These are phyloP conservation scores for Aspergillus floridensis DNA, from an alignment of 2,329 filamentous ascomycete species.

Conservation along the genomic window DNA sequence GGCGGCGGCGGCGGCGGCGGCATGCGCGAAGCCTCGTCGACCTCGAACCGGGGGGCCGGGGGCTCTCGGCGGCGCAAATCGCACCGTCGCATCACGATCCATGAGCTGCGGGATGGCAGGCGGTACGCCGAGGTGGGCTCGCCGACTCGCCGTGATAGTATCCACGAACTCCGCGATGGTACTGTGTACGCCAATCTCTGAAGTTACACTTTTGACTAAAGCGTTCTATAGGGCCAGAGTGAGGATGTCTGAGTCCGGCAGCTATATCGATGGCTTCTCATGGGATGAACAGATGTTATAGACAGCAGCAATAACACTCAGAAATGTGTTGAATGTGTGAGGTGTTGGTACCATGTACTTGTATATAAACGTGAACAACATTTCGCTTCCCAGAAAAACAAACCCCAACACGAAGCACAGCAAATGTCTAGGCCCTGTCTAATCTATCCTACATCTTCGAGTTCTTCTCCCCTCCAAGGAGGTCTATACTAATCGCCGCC, in stretches of 20 bases:
- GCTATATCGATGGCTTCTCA: not conserved
- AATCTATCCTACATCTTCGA: constrained; percentile 39
- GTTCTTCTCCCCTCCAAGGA: constrained; percentile 59
- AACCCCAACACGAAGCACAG: not conserved
- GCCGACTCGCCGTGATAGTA: constrained; percentile 35
- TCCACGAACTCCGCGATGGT: constrained; percentile 44
- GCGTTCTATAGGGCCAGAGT: not conserved
- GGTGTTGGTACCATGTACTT: not conserved
- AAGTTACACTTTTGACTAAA: constrained; percentile 9
- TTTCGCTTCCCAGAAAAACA: not conserved
- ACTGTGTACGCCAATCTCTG: constrained; percentile 43
- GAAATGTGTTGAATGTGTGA: too few relatives aligned
- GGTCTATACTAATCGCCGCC: constrained; percentile 71
- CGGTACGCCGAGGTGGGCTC: constrained; percentile 43
- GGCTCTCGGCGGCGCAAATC: constrained; percentile 31
- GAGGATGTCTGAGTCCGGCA: too few relatives aligned
- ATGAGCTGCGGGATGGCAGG: constrained; percentile 43
- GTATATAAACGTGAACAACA: not conserved
- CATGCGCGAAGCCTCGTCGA: constrained; percentile 17
- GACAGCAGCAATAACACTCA: too few relatives aligned
- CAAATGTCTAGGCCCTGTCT: not conserved
- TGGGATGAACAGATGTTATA: too few relatives aligned
- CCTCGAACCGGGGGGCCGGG: constrained; percentile 20
- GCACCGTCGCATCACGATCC: constrained; percentile 40
- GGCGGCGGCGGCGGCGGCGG: constrained; percentile 12